Base-by-base conservation (phyloP, 768 basidiomycete species). In the Leccinum boreale region DNA sequence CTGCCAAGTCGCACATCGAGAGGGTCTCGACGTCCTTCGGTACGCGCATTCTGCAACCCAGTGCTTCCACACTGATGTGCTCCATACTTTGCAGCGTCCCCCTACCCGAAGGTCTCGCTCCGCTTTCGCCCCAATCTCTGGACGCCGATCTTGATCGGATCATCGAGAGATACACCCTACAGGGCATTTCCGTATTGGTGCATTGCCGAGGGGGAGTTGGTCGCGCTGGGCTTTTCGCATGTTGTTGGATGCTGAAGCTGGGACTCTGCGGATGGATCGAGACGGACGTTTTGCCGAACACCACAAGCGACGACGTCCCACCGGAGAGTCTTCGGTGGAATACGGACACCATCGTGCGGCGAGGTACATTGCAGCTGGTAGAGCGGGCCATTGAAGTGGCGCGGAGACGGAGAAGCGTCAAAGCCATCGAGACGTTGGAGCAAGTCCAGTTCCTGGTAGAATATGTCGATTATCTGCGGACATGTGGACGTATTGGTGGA, bases 181-280 rank as follows among this genome's bases (percentile, higher is more conserved):
- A 75, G 5, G 92, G 94, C 3, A 68, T 82, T 0, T 79, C 84
- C 9, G 80, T 94, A 9, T 80, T 96, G 11, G 89, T 89, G 12
- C 96, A 98, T 65, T 98, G 96, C 69, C 84, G 95, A 17, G 95
- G 95, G 15, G 96, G 96, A 4, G 89, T 98, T 7, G 95, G 95
- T 3, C 83, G 95, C 17, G 96, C 95, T 0, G 96, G 95, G 1
- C 79, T 98, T 24, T 79, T 98, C 47, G 94, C 94, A 2, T 92
- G 89, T 63, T 93, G 90, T 66, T 98, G 95, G 95, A 80, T 91
- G 69, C 79, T 96, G 58, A 92, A 91, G 70, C 85, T 97, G 60
- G 95, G 94, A 4, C 79, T 97, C n/a, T 95, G 82, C 66, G 90
- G 85, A 26, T 90, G 83, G 85, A 74, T 81, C 55, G 74, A 77